A percentile compares a stretch with the other conserved stretches of the same genome.
Evolutionary conservation across 2,329 filamentous ascomycete species (phyloP).

Genomic region (Colletotrichum neosansevieriae): DNA sequence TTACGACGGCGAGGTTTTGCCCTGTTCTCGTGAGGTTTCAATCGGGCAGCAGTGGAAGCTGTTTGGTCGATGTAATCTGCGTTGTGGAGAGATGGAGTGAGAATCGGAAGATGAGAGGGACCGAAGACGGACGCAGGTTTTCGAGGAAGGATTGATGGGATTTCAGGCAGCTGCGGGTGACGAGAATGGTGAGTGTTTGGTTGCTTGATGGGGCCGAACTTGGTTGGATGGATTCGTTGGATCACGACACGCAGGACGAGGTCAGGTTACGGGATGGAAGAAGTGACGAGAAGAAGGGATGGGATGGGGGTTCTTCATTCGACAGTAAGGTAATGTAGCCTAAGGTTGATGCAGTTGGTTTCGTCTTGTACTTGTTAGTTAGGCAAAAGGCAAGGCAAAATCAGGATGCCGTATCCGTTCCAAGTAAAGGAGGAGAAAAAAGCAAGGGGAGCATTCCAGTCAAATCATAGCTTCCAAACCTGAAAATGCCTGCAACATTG

Average conservation of each 20-base stretch:
- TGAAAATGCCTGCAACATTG: constrained; percentile 6
- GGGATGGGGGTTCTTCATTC: too few species aligned
- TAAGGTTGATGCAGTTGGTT: constrained; percentile 2
- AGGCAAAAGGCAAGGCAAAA: neutral
- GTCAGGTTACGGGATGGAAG: neutral
- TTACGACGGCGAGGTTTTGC: constrained; percentile 28
- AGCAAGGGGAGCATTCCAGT: constrained; percentile 9
- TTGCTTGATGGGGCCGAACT: neutral
- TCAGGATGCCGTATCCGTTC: neutral
- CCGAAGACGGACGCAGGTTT: constrained; percentile 2
- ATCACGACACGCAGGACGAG: constrained; percentile 6
- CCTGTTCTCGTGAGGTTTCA: constrained; percentile 37
- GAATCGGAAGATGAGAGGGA: neutral
- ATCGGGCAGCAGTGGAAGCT: constrained; percentile 40
- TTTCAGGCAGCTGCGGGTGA: constrained; percentile 1
- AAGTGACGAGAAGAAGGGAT: neutral
- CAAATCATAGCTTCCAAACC: neutral
- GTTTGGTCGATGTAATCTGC: constrained; percentile 17
- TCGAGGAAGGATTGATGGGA: neutral
- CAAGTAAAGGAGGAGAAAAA: neutral
- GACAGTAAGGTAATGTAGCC: neutral
- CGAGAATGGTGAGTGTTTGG: neutral
- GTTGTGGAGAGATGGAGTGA: constrained; percentile 8
- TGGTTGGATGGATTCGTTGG: neutral
- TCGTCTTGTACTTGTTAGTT: neutral